Conservation (phyloP, 1,284 basidiomycete species). For the Naganishia albida region DNA sequence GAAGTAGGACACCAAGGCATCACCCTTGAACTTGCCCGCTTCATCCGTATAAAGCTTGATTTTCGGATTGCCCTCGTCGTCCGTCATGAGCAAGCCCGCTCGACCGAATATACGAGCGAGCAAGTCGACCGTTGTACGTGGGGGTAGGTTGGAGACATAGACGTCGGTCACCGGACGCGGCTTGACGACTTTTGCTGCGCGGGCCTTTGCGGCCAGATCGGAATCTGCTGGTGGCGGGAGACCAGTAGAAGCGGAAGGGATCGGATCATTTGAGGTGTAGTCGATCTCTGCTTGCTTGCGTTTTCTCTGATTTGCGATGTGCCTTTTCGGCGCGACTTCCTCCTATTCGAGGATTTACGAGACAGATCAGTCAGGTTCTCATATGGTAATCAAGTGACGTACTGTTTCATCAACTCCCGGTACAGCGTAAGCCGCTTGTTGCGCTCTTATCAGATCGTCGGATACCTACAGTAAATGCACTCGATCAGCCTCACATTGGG, state of each 20-base stretch:
- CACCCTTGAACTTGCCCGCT: slow-evolving; percentile 88
- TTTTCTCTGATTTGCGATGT: slow-evolving; percentile 50
- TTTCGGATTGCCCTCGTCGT: slow-evolving; percentile 80
- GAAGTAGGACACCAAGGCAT: slow-evolving; percentile 95
- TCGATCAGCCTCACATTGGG: not conserved
- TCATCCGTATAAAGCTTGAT: slow-evolving; percentile 92
- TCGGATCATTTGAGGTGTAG: slow-evolving; percentile 63
- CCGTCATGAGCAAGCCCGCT: slow-evolving; percentile 90
- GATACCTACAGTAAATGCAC: slow-evolving; percentile 61
- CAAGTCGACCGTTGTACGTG: slow-evolving; percentile 72
- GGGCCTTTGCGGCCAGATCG: slow-evolving; percentile 32
- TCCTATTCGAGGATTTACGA: not conserved
- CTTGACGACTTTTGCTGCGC: slow-evolving; percentile 62
- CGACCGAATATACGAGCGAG: slow-evolving; percentile 79
- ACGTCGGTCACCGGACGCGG: slow-evolving; percentile 75
- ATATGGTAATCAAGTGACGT: slow-evolving; percentile 45
- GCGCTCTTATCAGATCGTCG: slow-evolving; percentile 75
- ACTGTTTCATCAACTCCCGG: slow-evolving; percentile 88
- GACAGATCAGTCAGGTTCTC: not conserved
- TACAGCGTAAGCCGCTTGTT: slow-evolving; percentile 90
- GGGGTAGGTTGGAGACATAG: slow-evolving; percentile 83
- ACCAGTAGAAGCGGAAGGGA: slow-evolving; percentile 31
- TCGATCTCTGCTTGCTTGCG: slow-evolving; percentile 70
- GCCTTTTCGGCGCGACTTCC: slow-evolving; percentile 19
- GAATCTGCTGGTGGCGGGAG: slow-evolving; percentile 18